These are phyloP conservation scores for Suillus lakei DNA, from an alignment of 768 basidiomycete species.

Conservation along the genomic window DNA sequence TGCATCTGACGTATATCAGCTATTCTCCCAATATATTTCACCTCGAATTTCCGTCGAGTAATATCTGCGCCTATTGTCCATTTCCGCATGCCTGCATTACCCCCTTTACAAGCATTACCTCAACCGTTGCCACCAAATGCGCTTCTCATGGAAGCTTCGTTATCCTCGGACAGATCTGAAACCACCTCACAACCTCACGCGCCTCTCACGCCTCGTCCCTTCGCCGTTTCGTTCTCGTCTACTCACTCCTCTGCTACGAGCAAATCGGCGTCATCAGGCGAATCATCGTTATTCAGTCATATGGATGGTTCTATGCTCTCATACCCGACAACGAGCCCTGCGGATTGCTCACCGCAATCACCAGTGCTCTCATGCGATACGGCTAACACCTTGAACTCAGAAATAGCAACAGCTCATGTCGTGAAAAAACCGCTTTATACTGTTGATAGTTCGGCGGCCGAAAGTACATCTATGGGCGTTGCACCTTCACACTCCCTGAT, in stretches of 20 bases:
- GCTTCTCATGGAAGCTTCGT: constrained; percentile 21
- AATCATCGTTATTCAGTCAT: constrained; percentile 34
- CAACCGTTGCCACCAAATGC: constrained; percentile 32
- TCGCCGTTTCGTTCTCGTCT: constrained; percentile 59
- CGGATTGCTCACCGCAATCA: constrained; percentile 27
- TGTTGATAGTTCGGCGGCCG: constrained; percentile 52
- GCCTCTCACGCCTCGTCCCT: constrained; percentile 36
- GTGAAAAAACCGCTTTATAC: constrained; percentile 41
- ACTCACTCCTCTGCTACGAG: constrained; percentile 42
- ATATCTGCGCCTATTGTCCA: constrained; percentile 61
- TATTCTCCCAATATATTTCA: constrained; percentile 70
- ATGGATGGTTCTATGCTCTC: constrained; percentile 33
- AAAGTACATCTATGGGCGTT: constrained; percentile 41
- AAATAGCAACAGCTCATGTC: constrained; percentile 6
- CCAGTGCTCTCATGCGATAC: constrained; percentile 4
- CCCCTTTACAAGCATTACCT: constrained; percentile 58
- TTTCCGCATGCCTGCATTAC: constrained; percentile 73
- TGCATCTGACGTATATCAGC: constrained; percentile 42
- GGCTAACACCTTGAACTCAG: neutral
- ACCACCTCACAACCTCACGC: constrained; percentile 17
- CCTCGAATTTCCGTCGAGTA: constrained; percentile 72
- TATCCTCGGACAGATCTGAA: constrained; percentile 32
- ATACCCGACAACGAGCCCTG: constrained; percentile 22
- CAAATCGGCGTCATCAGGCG: constrained; percentile 37
- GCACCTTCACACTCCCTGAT: constrained; percentile 42